phyloP scores from a whole-genome alignment of 2,329 filamentous ascomycete genomes.

The Penicillium concentricum region DNA sequence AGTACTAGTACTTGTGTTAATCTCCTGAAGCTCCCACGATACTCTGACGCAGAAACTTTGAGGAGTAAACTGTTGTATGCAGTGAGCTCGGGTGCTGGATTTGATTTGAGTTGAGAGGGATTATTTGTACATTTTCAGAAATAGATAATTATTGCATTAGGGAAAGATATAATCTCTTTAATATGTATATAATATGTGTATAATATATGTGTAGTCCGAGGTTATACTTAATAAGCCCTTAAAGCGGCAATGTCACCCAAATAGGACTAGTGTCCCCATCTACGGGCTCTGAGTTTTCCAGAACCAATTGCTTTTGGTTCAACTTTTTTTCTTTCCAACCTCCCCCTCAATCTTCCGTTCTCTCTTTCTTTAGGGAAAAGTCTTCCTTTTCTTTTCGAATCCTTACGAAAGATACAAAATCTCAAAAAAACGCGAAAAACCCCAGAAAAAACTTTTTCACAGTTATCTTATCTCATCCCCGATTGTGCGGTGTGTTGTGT shows the following conservation, averaged over 20 bases:
- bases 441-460: slow-evolving; percentile 30
- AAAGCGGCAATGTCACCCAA: slow-evolving; percentile 17
- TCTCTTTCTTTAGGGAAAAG: slow-evolving; percentile 31
- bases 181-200: too few relatives aligned
- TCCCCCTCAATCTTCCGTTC: slow-evolving; percentile 15
- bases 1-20: slow-evolving; percentile 97
- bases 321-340: slow-evolving; percentile 27
- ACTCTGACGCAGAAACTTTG: slow-evolving; percentile 64
- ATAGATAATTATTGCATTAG: slow-evolving; percentile 10
- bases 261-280: slow-evolving; percentile 23
- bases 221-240: slow-evolving; percentile 16
- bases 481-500: slow-evolving; percentile 37
- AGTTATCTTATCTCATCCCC: slow-evolving; percentile 29
- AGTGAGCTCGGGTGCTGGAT: slow-evolving; percentile 84
- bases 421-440: slow-evolving; percentile 44
- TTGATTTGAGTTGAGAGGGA: slow-evolving; percentile 62
- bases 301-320: slow-evolving; percentile 26
- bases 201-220: too few relatives aligned
- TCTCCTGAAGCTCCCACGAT: slow-evolving; percentile 84
- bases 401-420: slow-evolving; percentile 32
- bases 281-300: slow-evolving; percentile 36
- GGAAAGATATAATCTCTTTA: too few relatives aligned
- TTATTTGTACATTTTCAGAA: slow-evolving; percentile 1
- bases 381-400: slow-evolving; percentile 33
- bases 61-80: slow-evolving; percentile 85